Base-by-base conservation (phyloP, 176 grass and related monocot genomes). In the Bonia amplexicaulis region DNA sequence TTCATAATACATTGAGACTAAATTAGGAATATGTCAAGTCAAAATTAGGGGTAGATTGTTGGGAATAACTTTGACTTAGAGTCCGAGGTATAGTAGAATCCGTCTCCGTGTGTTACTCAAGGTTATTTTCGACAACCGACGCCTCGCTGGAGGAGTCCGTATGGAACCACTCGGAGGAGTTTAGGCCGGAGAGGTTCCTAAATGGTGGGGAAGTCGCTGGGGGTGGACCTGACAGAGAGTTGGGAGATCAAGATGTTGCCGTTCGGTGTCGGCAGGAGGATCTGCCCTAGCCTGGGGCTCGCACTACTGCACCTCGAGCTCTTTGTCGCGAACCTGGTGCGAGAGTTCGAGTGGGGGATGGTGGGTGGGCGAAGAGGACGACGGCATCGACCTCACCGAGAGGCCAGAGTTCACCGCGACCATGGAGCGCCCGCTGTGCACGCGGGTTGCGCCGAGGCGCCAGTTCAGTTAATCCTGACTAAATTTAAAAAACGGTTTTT, bases 201-300 rank as follows among this genome's bases (percentile, higher is more conserved):
- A 16, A 31, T 2, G 76, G 70, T 4, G 85, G 89, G 27, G 74
- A 75, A 12, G 85, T 81, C 51, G 69, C 16, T 12, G 69, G 85
- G 71, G 71, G 66, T 83, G 35, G 88, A 87, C 40, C 65, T 90
- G 1, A 86, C 83, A 3, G 64, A 83, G 2, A 90, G 54, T 54
- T 16, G 78, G 20, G 78, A 86, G 83, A 86, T 90, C 78, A 82
- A 31, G 66, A 86, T 90, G 83, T 86, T 83, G 89, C 57, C 74
- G 20, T 91, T 91, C 55, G 85, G 81, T 9, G 85, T 37, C 12
- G 85, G 85, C 13, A 80, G 81, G 76, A 84, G 81, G 80, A 76
- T 88, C 5, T 91, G 89, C 64, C 81, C 76, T 12, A 64, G 85
- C 5, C 33, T 88, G 14, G 72, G 53, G 19, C 29, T 87, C 19